These are phyloP conservation scores for Setaria viridis DNA, from an alignment of 202 grass and related monocot genomes.

Conservation along the genomic window DNA sequence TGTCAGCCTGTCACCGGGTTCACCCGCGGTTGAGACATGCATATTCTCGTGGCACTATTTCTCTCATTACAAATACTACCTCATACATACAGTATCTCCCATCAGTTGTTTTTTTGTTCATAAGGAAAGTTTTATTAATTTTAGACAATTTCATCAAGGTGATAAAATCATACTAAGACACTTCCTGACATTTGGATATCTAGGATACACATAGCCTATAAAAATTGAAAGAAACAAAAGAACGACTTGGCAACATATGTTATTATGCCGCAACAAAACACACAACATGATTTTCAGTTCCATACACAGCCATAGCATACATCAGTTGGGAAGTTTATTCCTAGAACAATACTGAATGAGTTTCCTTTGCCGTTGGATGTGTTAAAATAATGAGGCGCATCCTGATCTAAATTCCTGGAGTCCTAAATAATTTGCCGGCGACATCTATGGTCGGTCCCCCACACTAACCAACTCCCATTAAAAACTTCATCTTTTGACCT, in stretches of 20 bases:
- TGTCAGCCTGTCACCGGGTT: background rate
- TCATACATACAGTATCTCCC: background rate
- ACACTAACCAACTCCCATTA: background rate
- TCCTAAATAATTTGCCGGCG: background rate
- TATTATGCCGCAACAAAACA: too few relatives aligned
- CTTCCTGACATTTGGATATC: too few relatives aligned
- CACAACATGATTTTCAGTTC: too few relatives aligned
- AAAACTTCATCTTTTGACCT: background rate
- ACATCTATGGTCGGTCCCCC: background rate
- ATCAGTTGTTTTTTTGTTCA: too few relatives aligned
- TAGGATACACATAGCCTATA: too few relatives aligned
- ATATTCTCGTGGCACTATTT: background rate
- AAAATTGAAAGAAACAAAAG: too few relatives aligned
- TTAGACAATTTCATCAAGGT: too few relatives aligned
- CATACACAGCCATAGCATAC: too few relatives aligned
- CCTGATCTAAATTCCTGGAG: background rate
- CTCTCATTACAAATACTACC: background rate
- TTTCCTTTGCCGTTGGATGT: background rate
- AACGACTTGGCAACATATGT: too few relatives aligned
- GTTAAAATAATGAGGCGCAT: background rate
- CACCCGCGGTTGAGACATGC: slow-evolving; percentile 32
- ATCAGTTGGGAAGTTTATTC: background rate
- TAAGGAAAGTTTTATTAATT: too few relatives aligned
- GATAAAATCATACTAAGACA: too few relatives aligned
- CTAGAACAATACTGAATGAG: background rate